These are phyloP conservation scores for Xerocomus minutiporus DNA, from an alignment of 1,284 basidiomycete genomes.

Conservation along the genomic window DNA sequence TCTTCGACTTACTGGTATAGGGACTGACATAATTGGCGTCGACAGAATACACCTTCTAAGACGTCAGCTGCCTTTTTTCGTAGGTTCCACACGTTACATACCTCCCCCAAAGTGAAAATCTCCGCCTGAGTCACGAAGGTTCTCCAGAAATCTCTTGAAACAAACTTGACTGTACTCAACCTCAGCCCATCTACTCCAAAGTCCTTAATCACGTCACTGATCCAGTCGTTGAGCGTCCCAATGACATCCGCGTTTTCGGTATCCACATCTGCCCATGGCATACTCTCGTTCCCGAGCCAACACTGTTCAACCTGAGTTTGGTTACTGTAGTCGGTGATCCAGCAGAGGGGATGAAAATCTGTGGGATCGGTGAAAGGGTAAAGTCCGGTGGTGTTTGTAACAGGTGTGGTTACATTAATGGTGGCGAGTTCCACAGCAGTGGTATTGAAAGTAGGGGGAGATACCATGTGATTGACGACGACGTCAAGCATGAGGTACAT, in stretches of 20 bases:
- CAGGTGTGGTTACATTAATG: constrained; percentile 17
- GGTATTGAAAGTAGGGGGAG: constrained; percentile 29
- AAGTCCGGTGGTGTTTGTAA: constrained; percentile 38
- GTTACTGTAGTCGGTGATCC: constrained; percentile 52
- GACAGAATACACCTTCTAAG: constrained; percentile 36
- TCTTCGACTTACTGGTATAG: constrained; percentile 37
- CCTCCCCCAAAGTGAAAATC: constrained; percentile 77
- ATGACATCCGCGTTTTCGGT: constrained; percentile 62
- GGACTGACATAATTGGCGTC: constrained; percentile 36
- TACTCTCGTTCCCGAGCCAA: constrained; percentile 66
- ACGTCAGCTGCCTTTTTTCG: not conserved
- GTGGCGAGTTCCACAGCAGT: constrained; percentile 30
- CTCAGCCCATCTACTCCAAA: constrained; percentile 64
- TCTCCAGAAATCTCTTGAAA: constrained; percentile 59
- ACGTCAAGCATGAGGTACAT: constrained; percentile 82
- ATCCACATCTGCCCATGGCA: constrained; percentile 67
- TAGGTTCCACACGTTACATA: constrained; percentile 23
- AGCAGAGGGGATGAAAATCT: constrained; percentile 38
- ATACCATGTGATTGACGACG: constrained; percentile 68
- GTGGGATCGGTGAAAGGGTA: constrained; percentile 35
- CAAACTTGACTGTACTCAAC: constrained; percentile 47
- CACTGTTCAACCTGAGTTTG: constrained; percentile 68
- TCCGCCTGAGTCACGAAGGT: constrained; percentile 59
- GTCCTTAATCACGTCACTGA: constrained; percentile 48
- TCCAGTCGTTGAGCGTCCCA: constrained; percentile 53